Evolutionary conservation across 176 grass and related monocot species (phyloP).

Genomic region (Avena insularis): DNA sequence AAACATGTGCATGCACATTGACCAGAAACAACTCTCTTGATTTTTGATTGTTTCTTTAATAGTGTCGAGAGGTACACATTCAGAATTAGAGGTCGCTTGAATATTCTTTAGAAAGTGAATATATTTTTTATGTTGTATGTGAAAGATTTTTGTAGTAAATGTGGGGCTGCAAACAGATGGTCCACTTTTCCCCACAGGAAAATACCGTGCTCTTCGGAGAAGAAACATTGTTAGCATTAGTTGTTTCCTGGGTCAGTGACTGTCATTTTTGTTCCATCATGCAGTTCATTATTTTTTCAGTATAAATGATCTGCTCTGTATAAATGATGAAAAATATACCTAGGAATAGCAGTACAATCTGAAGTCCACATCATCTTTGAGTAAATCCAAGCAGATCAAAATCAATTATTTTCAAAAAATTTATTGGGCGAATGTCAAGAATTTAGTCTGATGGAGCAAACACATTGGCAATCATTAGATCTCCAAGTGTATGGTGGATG

Average conservation of each 20-base stretch:
- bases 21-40: no score
- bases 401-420: neutral
- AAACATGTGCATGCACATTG: no score
- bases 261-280: slow-evolving; percentile 20
- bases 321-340: no score
- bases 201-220: slow-evolving; percentile 7
- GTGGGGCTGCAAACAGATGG: neutral
- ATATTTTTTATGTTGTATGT: no score
- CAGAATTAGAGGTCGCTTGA: no score
- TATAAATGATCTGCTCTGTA: neutral
- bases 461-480: no score
- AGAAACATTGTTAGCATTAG: neutral
- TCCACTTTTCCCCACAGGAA: slow-evolving; percentile 8
- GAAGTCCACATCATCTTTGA: neutral
- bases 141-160: slow-evolving; percentile 8
- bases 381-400: neutral
- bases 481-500: no score
- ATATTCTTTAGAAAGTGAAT: no score
- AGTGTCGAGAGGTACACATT: no score
- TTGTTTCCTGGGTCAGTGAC: neutral
- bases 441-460: no score
- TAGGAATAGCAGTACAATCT: neutral
- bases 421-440: no score
- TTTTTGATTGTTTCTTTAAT: no score
- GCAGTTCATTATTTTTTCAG: neutral